phyloP scores from a whole-genome alignment of 257 asterid genomes.

The Datura wrightii region DNA sequence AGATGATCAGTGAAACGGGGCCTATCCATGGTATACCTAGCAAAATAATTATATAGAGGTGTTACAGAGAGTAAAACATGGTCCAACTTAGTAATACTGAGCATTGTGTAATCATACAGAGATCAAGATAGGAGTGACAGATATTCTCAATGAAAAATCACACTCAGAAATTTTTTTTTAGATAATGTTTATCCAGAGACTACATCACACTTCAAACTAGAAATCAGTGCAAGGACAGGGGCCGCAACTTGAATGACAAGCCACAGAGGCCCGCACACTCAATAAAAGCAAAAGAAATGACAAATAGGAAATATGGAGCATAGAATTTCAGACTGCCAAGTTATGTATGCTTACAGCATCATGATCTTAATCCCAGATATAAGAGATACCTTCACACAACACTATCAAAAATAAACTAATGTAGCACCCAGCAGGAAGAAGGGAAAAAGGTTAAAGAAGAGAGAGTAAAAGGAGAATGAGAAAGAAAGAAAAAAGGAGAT shows the following conservation, averaged over 20 bases:
- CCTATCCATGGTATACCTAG: constrained; percentile 88
- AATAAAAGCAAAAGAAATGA: constrained; percentile 14
- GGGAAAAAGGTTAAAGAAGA: background rate
- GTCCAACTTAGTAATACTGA: background rate
- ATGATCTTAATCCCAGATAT: background rate
- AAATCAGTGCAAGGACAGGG: background rate
- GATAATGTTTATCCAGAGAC: background rate
- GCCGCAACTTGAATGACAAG: background rate
- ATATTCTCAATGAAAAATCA: background rate
- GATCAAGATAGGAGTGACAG: constrained; percentile 22
- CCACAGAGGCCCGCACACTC: background rate
- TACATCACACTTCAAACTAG: constrained; percentile 10
- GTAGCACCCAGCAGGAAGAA: background rate
- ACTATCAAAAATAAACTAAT: background rate
- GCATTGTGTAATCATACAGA: background rate
- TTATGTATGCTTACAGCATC: constrained; percentile 8
- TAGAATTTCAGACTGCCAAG: constrained; percentile 1
- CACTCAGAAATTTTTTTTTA: background rate
- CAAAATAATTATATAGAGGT: background rate
- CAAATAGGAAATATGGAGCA: background rate
- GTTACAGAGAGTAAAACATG: background rate
- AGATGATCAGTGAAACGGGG: constrained; percentile 95
- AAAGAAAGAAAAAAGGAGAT: background rate
- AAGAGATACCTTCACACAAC: constrained; percentile 20
- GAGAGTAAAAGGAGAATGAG: background rate